Percentiles rank a stretch among this genome's conserved stretches.
Conservation (phyloP, 495 filamentous ascomycete genomes). For the Podospora sp. region DNA sequence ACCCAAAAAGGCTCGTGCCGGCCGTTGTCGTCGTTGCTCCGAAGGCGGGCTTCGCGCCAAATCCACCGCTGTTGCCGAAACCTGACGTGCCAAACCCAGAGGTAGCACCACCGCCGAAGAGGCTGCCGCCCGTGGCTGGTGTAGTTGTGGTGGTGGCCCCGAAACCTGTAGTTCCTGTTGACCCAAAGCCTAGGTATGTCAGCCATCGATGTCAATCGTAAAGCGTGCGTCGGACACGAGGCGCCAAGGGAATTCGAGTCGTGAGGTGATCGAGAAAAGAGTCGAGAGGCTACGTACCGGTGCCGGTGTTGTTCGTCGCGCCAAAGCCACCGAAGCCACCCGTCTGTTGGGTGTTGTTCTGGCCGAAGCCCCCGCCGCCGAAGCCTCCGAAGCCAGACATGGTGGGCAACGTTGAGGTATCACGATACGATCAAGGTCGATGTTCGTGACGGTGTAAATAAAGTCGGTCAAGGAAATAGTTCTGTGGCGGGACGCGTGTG, state of each 20-base stretch:
- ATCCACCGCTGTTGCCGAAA: constrained; percentile 44
- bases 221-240: background rate
- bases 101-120: constrained; percentile 29
- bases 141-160: constrained; percentile 48
- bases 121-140: constrained; percentile 4
- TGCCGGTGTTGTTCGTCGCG: constrained; percentile 50
- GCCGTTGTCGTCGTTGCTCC: constrained; percentile 40
- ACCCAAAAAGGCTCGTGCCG: constrained; percentile 47
- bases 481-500: background rate
- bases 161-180: constrained; percentile 45
- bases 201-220: constrained; percentile 12
- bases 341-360: constrained; percentile 57
- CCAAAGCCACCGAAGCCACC: constrained; percentile 61
- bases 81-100: constrained; percentile 51
- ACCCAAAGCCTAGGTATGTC: constrained; percentile 50
- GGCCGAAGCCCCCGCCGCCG: constrained; percentile 61
- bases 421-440: background rate
- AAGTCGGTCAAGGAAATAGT: background rate
- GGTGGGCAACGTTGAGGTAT: constrained; percentile 28
- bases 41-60: constrained; percentile 41
- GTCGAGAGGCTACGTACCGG: constrained; percentile 42
- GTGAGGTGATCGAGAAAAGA: constrained; percentile 7
- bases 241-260: constrained; percentile 4
- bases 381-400: constrained; percentile 52
- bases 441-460: constrained; percentile 5